phyloP scores from a whole-genome alignment of 2,329 filamentous ascomycete species.

The Eurotiales sp. region DNA sequence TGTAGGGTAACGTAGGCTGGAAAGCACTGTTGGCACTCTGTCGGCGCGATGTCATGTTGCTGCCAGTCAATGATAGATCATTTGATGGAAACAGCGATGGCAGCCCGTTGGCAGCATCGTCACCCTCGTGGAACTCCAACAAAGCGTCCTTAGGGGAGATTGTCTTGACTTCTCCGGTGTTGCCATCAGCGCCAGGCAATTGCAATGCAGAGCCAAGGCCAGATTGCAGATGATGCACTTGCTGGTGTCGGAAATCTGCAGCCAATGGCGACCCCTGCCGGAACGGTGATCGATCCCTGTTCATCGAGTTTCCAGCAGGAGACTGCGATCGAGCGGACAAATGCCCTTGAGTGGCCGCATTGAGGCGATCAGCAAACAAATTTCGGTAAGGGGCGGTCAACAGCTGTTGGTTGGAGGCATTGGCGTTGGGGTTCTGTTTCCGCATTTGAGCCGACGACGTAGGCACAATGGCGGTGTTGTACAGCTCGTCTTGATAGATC shows the following conservation, averaged over 20 bases:
- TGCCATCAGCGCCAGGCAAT: slow-evolving; percentile 24
- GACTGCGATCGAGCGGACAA: slow-evolving; percentile 60
- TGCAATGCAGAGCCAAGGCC: slow-evolving; percentile 41
- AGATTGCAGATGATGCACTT: slow-evolving; percentile 29
- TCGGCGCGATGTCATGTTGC: slow-evolving; percentile 34
- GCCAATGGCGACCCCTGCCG: slow-evolving; percentile 65
- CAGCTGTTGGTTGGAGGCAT: slow-evolving; percentile 17
- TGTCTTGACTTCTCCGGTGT: slow-evolving; percentile 62
- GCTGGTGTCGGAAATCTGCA: slow-evolving; percentile 34
- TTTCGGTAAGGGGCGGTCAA: slow-evolving; percentile 51
- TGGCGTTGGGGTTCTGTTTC: slow-evolving; percentile 31
- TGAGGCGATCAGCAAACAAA: slow-evolving; percentile 70
- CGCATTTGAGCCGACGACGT: slow-evolving; percentile 31
- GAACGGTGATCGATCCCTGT: slow-evolving; percentile 77
- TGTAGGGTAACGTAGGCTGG: slow-evolving; percentile 33
- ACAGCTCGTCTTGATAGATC: slow-evolving; percentile 78
- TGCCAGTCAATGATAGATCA: slow-evolving; percentile 47
- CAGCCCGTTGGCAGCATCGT: slow-evolving; percentile 55
- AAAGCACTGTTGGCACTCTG: slow-evolving; percentile 32
- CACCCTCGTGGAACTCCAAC: slow-evolving; percentile 74
- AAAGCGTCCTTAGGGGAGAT: slow-evolving; percentile 93
- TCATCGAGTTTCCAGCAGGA: slow-evolving; percentile 44
- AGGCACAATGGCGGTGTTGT: slow-evolving; percentile 52
- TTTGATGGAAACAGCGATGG: slow-evolving; percentile 66
- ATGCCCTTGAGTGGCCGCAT: slow-evolving; percentile 73